Percentiles rank a stretch among this genome's conserved stretches.
These are phyloP conservation scores for Knoxdaviesia capensis DNA, from an alignment of 2,329 filamentous ascomycete genomes.

Conservation along the genomic window DNA sequence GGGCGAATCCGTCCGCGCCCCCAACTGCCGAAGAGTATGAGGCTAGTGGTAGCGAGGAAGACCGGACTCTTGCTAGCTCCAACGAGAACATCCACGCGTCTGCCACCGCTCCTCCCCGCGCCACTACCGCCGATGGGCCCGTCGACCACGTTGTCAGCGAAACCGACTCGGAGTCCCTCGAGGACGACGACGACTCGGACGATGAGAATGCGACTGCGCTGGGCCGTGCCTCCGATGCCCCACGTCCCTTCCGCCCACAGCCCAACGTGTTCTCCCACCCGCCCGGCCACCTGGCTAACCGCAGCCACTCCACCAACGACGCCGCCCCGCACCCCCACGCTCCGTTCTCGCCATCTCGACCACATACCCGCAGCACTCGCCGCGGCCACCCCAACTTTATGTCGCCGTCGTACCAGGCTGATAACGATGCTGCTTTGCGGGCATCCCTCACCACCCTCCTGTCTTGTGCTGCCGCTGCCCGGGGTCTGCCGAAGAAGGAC, in stretches of 20 bases:
- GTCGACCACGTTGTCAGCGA: slow-evolving; percentile 16
- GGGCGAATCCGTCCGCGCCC: slow-evolving; percentile 19
- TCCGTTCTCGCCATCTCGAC: slow-evolving; percentile 26
- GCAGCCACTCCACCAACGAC: slow-evolving; percentile 28
- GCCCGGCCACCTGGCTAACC: slow-evolving; percentile 28
- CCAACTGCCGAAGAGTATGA: slow-evolving; percentile 88
- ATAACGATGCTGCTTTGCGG: slow-evolving; percentile 82
- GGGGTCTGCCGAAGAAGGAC: slow-evolving; percentile 44
- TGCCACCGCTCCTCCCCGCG: slow-evolving; percentile 10
- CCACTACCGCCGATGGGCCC: background rate
- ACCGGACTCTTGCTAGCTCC: slow-evolving; percentile 41
- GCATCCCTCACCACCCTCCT: slow-evolving; percentile 88
- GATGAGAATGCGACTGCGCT: slow-evolving; percentile 72
- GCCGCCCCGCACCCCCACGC: slow-evolving; percentile 28
- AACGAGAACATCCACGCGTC: slow-evolving; percentile 24
- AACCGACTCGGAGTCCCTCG: slow-evolving; percentile 23
- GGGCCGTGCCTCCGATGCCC: slow-evolving; percentile 33
- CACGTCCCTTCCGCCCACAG: slow-evolving; percentile 53
- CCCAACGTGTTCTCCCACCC: slow-evolving; percentile 87
- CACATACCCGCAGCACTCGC: slow-evolving; percentile 19
- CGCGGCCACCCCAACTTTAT: slow-evolving; percentile 39
- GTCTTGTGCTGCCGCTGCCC: slow-evolving; percentile 81
- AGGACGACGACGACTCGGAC: slow-evolving; percentile 31
- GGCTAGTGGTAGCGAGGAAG: slow-evolving; percentile 80
- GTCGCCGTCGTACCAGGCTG: slow-evolving; percentile 56